These are phyloP conservation scores for Nannizzia gypsea DNA, from an alignment of 2,329 filamentous ascomycete species.

Conservation along the genomic window DNA sequence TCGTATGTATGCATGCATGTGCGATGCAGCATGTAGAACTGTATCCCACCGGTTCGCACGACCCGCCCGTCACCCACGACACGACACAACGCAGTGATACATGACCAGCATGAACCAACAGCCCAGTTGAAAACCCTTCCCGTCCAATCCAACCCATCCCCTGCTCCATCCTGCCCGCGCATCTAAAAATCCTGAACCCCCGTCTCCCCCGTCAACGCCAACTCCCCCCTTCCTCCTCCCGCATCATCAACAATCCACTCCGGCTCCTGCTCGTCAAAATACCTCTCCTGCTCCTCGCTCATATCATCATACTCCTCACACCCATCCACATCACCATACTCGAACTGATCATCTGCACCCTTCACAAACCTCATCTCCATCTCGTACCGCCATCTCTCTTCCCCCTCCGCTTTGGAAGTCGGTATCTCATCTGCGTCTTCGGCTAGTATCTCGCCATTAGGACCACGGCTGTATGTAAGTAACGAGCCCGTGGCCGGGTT, in stretches of 20 bases:
- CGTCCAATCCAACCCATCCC: background rate
- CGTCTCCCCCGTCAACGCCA: conserved; percentile 46
- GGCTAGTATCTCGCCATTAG: conserved; percentile 45
- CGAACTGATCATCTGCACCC: conserved; percentile 66
- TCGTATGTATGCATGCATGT: background rate
- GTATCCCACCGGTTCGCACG: background rate
- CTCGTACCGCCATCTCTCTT: conserved; percentile 57
- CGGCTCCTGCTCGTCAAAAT: conserved; percentile 70
- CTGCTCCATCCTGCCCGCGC: background rate
- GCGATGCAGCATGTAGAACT: background rate
- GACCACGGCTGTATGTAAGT: conserved; percentile 40
- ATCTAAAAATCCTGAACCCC: conserved; percentile 59
- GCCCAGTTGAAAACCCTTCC: background rate
- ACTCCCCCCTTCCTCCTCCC: conserved; percentile 16
- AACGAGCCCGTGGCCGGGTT: conserved; percentile 41
- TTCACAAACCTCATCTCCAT: conserved; percentile 62
- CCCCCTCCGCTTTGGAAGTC: conserved; percentile 53
- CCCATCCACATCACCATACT: conserved; percentile 59
- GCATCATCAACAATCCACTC: conserved; percentile 45
- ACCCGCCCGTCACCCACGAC: background rate
- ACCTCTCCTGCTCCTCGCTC: conserved; percentile 57
- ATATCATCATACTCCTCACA: conserved; percentile 60
- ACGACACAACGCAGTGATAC: background rate
- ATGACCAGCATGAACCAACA: background rate
- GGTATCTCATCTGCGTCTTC: conserved; percentile 49